phyloP scores from a whole-genome alignment of 805 yeast genomes.

The Pichia cabralensis region DNA sequence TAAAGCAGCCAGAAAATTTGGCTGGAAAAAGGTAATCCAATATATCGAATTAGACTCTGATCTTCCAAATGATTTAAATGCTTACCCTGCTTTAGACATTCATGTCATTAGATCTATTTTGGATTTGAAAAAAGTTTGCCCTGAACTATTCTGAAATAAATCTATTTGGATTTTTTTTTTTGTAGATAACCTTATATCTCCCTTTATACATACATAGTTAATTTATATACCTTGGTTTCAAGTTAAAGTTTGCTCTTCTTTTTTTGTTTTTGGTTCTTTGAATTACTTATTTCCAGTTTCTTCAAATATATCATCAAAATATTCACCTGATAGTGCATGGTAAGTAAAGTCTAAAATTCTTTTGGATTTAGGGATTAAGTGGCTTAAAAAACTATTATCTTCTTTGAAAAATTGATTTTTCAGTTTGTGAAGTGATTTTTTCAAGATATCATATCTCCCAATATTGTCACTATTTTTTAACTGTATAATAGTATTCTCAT shows the following conservation, averaged over 20 bases:
- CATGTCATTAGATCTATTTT: constrained; percentile 46
- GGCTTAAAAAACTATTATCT: background rate
- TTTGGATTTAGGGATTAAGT: constrained; percentile 7
- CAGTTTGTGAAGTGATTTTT: background rate
- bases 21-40: constrained; percentile 65
- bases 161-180: too few relatives aligned
- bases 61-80: constrained; percentile 28
- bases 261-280: constrained; percentile 1
- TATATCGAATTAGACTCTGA: constrained; percentile 64
- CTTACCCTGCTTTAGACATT: constrained; percentile 30
- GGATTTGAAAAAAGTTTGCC: constrained; percentile 41
- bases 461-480: background rate
- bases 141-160: constrained; percentile 47
- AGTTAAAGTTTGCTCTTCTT: too few relatives aligned
- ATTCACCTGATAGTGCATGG: constrained; percentile 2
- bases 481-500: constrained; percentile 4
- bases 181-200: too few relatives aligned
- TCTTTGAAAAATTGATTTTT: constrained; percentile 7
- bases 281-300: background rate
- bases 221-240: too few relatives aligned
- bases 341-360: constrained; percentile 9
- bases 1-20: constrained; percentile 58
- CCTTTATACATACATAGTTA: too few relatives aligned
- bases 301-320: constrained; percentile 6
- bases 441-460: background rate